Evolutionary conservation across 768 basidiomycete species (phyloP).

Genomic region (Lenzites betulinus): DNA sequence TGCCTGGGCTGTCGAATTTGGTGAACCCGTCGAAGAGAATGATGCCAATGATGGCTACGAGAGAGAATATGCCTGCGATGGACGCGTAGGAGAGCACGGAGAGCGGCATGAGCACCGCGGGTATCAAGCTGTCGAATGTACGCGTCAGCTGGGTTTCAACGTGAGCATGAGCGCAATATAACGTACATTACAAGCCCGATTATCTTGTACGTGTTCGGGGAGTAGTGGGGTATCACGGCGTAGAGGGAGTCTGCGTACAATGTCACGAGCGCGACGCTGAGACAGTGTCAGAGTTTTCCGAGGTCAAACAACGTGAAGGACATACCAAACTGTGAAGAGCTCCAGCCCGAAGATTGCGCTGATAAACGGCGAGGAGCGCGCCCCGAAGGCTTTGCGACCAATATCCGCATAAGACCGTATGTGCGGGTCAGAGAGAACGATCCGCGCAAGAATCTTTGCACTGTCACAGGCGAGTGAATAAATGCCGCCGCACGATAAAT

Average conservation of each 20-base stretch:
- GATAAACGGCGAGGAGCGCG: slow-evolving; percentile 62
- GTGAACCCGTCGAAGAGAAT: slow-evolving; percentile 82
- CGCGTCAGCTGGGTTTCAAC: neutral
- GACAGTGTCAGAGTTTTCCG: neutral
- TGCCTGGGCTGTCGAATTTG: slow-evolving; percentile 74
- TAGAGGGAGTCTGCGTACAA: slow-evolving; percentile 87
- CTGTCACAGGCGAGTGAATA: slow-evolving; percentile 10
- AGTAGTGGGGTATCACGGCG: slow-evolving; percentile 65
- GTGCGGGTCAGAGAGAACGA: slow-evolving; percentile 69
- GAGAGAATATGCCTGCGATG: slow-evolving; percentile 80
- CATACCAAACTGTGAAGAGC: slow-evolving; percentile 78
- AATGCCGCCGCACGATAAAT: neutral
- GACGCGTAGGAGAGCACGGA: slow-evolving; percentile 88
- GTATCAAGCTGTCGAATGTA: slow-evolving; percentile 58
- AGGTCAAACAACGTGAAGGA: neutral
- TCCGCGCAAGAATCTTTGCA: slow-evolving; percentile 81
- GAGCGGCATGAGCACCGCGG: slow-evolving; percentile 84
- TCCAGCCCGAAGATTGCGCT: slow-evolving; percentile 83
- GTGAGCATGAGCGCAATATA: neutral
- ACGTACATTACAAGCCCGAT: slow-evolving; percentile 71
- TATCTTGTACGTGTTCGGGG: slow-evolving; percentile 73
- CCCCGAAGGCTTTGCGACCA: slow-evolving; percentile 86
- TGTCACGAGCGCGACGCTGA: slow-evolving; percentile 83
- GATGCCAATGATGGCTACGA: slow-evolving; percentile 70
- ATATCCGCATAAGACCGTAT: slow-evolving; percentile 89